Conservation (phyloP, 345 rosid species). For the Eucalyptus pumila region DNA sequence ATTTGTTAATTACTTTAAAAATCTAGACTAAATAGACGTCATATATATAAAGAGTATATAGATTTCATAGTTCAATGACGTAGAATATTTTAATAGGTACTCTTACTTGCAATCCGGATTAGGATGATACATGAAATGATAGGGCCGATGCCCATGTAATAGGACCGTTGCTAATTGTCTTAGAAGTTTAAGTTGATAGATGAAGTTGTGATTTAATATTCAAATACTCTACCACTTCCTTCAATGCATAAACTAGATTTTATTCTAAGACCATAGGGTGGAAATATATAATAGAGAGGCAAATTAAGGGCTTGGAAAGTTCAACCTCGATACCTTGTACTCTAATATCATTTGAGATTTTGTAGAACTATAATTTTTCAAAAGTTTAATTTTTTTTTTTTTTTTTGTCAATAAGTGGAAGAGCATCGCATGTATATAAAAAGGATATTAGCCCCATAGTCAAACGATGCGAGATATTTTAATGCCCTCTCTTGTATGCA, state of each 20-base stretch:
- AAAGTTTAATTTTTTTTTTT: not conserved
- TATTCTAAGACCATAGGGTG: fast-evolving
- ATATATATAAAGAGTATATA: not conserved
- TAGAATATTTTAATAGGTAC: not conserved
- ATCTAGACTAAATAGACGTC: no score
- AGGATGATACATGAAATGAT: not conserved
- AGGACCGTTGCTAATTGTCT: not conserved
- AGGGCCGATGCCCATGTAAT: fast-evolving
- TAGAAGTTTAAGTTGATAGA: not conserved
- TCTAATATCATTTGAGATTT: not conserved
- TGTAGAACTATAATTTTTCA: not conserved
- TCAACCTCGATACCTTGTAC: not conserved
- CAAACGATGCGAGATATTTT: not conserved
- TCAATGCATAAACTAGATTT: not conserved
- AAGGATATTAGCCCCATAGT: not conserved
- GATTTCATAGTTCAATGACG: not conserved
- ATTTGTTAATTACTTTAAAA: no score
- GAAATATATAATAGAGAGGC: not conserved
- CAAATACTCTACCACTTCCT: not conserved
- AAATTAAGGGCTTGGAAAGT: not conserved
- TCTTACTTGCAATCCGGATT: not conserved
- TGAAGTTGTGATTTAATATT: not conserved
- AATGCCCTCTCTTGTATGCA: not conserved
- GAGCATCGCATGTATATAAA: not conserved
- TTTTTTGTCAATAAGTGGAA: not conserved